Evolutionary conservation across 768 basidiomycete species (phyloP).

Genomic region (Termitomyces sp.): DNA sequence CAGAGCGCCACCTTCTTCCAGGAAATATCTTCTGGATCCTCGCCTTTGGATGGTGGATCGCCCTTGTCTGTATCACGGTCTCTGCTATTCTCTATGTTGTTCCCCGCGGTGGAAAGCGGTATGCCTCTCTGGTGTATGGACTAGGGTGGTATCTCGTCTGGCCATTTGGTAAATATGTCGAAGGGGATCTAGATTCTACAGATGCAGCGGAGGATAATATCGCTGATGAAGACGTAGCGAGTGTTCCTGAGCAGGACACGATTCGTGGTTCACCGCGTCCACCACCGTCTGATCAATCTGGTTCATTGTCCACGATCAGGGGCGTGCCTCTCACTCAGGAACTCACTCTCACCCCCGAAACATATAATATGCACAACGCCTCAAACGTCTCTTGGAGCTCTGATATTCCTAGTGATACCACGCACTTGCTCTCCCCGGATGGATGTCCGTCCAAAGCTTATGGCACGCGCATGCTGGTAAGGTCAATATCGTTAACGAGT

Average conservation of each 20-base stretch:
- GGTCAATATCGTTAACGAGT: constrained; percentile 25
- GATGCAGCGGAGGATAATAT: constrained; percentile 33
- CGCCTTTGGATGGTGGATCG: constrained; percentile 92
- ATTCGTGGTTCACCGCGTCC: constrained; percentile 29
- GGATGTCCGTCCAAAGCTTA: constrained; percentile 57
- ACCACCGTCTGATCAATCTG: constrained; percentile 13
- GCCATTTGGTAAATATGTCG: constrained; percentile 99
- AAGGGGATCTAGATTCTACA: constrained; percentile 53
- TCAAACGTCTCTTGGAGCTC: constrained; percentile 40
- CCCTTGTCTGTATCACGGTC: constrained; percentile 61
- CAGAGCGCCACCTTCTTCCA: constrained; percentile 87
- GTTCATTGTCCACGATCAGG: constrained; percentile 15
- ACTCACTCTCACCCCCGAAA: constrained; percentile 39
- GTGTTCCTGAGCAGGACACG: constrained; percentile 27
- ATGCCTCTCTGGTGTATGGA: constrained; percentile 83
- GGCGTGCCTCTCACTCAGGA: constrained; percentile 36
- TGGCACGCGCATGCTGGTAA: constrained; percentile 46
- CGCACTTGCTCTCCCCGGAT: constrained; percentile 35
- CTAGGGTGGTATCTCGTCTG: constrained; percentile 95
- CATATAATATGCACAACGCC: constrained; percentile 24
- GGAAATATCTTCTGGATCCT: constrained; percentile 93
- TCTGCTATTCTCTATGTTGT: constrained; percentile 66
- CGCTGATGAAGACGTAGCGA: constrained; percentile 28
- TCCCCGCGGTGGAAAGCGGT: constrained; percentile 78
- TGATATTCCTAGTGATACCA: constrained; percentile 38